A percentile compares a stretch with the other conserved stretches of the same genome.
These are phyloP conservation scores for Kondoa subrosea DNA, from an alignment of 768 basidiomycete species.

Conservation along the genomic window DNA sequence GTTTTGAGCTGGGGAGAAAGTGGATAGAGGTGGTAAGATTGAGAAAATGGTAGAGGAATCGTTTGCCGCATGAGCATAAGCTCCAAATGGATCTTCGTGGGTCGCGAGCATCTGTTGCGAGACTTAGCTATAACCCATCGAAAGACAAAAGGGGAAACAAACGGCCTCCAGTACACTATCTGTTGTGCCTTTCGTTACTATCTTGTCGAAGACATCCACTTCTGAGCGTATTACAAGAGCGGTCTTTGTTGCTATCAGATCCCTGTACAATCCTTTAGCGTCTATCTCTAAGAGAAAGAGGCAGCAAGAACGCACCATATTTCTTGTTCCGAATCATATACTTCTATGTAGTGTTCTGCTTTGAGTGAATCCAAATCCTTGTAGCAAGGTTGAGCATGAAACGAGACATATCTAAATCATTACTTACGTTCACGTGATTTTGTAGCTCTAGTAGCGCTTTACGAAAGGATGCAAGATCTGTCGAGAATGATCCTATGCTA, in stretches of 20 bases:
- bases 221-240: conserved; percentile 14
- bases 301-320: conserved; percentile 9
- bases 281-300: background rate
- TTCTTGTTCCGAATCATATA: conserved; percentile 15
- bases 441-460: conserved; percentile 12
- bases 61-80: conserved; percentile 9
- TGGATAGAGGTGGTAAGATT: conserved; percentile 14
- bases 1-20: conserved; percentile 1
- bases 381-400: background rate
- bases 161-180: conserved; percentile 6
- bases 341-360: conserved; percentile 16
- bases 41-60: conserved; percentile 18
- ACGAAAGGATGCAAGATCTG: conserved; percentile 16
- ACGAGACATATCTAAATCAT: background rate
- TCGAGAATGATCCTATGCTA: background rate
- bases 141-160: background rate
- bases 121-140: background rate
- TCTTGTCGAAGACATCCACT: conserved; percentile 17
- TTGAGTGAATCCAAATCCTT: conserved; percentile 15
- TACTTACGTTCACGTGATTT: conserved; percentile 11
- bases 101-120: conserved; percentile 10
- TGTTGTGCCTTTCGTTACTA: conserved; percentile 17
- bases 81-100: conserved; percentile 17
- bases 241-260: conserved; percentile 7
- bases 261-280: background rate